Evolutionary conservation across 1,284 basidiomycete genomes (phyloP), one percentile per base, ranked within the genome.

Genomic region (Apiotrichum laibachii): DNA sequence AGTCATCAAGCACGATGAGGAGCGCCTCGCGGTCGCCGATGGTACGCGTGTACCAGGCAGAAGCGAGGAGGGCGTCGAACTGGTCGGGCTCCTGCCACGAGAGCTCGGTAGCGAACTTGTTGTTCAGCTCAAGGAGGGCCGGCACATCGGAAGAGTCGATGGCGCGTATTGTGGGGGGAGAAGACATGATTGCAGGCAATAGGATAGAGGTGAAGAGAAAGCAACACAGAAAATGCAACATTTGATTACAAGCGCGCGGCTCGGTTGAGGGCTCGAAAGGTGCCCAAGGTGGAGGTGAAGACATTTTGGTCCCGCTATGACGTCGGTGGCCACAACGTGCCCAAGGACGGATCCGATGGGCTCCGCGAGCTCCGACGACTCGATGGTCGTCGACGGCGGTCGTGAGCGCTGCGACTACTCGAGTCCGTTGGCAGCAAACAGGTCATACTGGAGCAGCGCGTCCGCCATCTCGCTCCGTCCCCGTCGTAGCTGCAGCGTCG

Each of bases 401-500:
- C n/a, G n/a, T n/a, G n/a, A n/a, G 26, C 4, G 26, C 26, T 31
- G 26, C 26, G n/a, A n/a, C 26, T 39, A 39, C 3, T 39, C 37
- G 1, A 42, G 16, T 15, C 44, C 8, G 49, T 56, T 50, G 31
- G 55, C 55, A 13, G 58, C 61, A 46, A 63, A 60, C 33, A 60
- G 46, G 35, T 60, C 54, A 34, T 55, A 63, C 13, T 31, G 22
- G 2, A 51, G 60, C 16, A 63, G 21, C 13, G 15, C 42, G 45
- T 63, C 58, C 31, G 55, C 61, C 7, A 26, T 50, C 1, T 16
- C 50, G 1, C 26, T 13, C 40, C 56, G 56, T 12, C 61, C 61
- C 31, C 34, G 39, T 15, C 48, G 40, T 11, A 63, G 53, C 34
- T 59, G 55, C 21, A 63, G 50, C 6, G 61, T 63, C 11, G 45